phyloP scores from a whole-genome alignment of 331 rosid species.

The Telfairia occidentalis region DNA sequence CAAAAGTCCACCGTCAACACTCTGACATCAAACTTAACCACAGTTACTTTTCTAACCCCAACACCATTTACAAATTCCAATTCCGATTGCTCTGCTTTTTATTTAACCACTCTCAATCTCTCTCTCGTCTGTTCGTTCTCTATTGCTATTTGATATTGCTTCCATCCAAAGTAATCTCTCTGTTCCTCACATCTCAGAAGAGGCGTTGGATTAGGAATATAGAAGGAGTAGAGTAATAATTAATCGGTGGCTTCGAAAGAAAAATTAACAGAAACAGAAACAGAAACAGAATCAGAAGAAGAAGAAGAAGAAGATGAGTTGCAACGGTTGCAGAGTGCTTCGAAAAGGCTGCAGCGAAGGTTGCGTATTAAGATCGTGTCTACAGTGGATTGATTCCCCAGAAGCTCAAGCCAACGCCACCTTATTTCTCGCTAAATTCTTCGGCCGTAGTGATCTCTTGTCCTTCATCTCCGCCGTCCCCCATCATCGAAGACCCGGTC shows the following conservation, averaged over 20 bases:
- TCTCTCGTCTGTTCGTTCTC: neutral
- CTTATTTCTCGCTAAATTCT: constrained; percentile 58
- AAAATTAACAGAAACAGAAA: no score
- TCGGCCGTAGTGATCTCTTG: constrained; percentile 63
- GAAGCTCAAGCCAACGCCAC: constrained; percentile 58
- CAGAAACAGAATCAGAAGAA: no score
- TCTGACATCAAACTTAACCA: constrained; percentile 33
- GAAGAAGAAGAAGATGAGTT: constrained; percentile 68
- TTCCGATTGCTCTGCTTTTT: neutral
- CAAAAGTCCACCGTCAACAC: constrained; percentile 13
- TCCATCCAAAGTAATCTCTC: neutral
- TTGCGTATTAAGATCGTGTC: constrained; percentile 42
- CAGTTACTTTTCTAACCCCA: constrained; percentile 18
- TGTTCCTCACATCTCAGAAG: neutral
- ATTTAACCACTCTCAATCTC: neutral
- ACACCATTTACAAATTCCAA: neutral
- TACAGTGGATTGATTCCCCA: constrained; percentile 48
- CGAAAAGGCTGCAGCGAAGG: constrained; percentile 57
- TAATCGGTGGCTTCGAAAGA: no score
- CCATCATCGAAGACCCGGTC: constrained; percentile 35
- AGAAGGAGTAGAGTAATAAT: neutral
- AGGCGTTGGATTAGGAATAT: no score
- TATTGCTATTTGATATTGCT: neutral
- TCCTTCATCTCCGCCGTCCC: constrained; percentile 59
- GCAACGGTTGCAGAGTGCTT: constrained; percentile 73